Evolutionary conservation across 768 basidiomycete species (phyloP).

Genomic region (Rhizopogon vesiculosus): DNA sequence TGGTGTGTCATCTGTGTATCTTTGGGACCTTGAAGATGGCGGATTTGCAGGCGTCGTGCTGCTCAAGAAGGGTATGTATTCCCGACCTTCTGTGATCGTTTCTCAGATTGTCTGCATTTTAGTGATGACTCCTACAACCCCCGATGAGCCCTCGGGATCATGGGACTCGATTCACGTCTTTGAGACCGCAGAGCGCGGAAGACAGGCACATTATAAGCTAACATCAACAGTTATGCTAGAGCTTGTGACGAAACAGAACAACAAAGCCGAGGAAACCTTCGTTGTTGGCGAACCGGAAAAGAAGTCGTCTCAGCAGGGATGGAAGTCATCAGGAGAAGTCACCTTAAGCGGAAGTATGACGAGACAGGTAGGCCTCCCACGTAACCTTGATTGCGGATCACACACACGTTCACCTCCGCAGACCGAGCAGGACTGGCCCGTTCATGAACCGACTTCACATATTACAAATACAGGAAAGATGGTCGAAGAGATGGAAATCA

Average conservation of each 20-base stretch:
- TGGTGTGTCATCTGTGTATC: constrained; percentile 94
- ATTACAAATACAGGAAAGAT: constrained; percentile 91
- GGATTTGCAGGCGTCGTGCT: constrained; percentile 96
- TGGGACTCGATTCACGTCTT: constrained; percentile 99
- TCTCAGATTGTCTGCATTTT: constrained; percentile 4
- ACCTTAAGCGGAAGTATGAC: constrained; percentile 96
- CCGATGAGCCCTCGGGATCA: constrained; percentile 70
- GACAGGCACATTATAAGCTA: constrained; percentile 93
- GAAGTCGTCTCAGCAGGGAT: constrained; percentile 37
- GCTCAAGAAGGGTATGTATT: constrained; percentile 77
- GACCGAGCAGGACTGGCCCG: constrained; percentile 83
- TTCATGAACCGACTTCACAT: constrained; percentile 79
- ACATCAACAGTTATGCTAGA: constrained; percentile 98
- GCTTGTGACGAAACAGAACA: constrained; percentile 54
- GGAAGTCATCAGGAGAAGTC: constrained; percentile 70
- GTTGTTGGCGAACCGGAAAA: constrained; percentile 23
- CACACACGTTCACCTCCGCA: constrained; percentile 26
- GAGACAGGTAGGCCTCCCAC: constrained; percentile 63
- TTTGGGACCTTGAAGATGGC: constrained; percentile 97
- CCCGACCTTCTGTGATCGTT: background rate
- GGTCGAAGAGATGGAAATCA: constrained; percentile 99
- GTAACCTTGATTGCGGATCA: constrained; percentile 5
- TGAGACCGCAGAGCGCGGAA: constrained; percentile 86
- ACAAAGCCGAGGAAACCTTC: constrained; percentile 22
- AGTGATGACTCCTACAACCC: constrained; percentile 57